phyloP scores from a whole-genome alignment of 1,284 basidiomycete species.

The Athelia psychrophila region DNA sequence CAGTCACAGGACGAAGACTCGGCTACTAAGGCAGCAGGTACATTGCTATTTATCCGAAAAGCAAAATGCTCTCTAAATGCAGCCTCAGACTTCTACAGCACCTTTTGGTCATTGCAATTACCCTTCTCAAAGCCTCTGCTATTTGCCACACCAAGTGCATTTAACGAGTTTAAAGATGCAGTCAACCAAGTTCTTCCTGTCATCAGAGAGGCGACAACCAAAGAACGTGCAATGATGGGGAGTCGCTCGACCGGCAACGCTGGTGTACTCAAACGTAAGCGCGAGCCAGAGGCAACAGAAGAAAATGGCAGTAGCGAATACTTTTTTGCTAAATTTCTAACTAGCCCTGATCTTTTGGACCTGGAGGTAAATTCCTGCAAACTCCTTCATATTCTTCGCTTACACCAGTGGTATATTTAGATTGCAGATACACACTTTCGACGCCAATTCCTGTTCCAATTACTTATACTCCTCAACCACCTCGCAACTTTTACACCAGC shows the following conservation, averaged over 20 bases:
- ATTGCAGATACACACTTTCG: slow-evolving; percentile 88
- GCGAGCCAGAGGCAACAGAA: slow-evolving; percentile 51
- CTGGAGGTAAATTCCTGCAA: slow-evolving; percentile 69
- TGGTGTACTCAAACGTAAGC: slow-evolving; percentile 55
- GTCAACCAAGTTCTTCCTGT: slow-evolving; percentile 72
- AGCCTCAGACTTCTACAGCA: slow-evolving; percentile 70
- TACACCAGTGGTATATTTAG: slow-evolving; percentile 33
- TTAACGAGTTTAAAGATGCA: slow-evolving; percentile 63
- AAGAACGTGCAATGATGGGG: slow-evolving; percentile 81
- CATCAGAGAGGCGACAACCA: slow-evolving; percentile 80
- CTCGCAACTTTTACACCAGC: slow-evolving; percentile 74
- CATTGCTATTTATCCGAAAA: slow-evolving; percentile 15
- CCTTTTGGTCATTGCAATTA: slow-evolving; percentile 82
- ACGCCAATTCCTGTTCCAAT: slow-evolving; percentile 87
- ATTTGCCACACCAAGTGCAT: slow-evolving; percentile 53
- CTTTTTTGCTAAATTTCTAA: slow-evolving; percentile 91
- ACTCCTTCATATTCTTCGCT: slow-evolving; percentile 1
- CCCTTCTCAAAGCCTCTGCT: slow-evolving; percentile 71
- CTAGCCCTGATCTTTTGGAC: slow-evolving; percentile 81
- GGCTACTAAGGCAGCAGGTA: slow-evolving; percentile 61
- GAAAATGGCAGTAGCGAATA: slow-evolving; percentile 59
- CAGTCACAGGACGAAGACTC: slow-evolving; percentile 19
- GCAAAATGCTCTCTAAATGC: slow-evolving; percentile 1
- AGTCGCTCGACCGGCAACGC: slow-evolving; percentile 44
- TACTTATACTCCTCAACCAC: slow-evolving; percentile 81